Percentiles rank a stretch among this genome's conserved stretches.
Conservation (phyloP, 163 green algal species). For the Picocystis sp. region DNA sequence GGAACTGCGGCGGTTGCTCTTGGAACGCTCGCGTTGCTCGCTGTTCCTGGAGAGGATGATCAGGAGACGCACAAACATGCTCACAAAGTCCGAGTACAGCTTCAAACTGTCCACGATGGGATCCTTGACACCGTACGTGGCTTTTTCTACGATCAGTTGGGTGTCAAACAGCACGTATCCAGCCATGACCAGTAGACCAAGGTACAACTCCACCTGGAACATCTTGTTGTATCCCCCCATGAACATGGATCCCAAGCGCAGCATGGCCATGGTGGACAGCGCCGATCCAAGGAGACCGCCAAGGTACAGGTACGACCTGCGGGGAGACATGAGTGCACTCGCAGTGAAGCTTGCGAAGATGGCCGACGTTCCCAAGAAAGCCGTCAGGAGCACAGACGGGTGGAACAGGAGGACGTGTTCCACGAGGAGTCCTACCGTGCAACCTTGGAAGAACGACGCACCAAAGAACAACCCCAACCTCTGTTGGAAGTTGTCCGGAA, state of each 20-base stretch:
- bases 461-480: slow-evolving; percentile 37
- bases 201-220: slow-evolving; percentile 51
- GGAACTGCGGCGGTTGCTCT: too few relatives aligned
- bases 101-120: slow-evolving; percentile 42
- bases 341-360: slow-evolving; percentile 61
- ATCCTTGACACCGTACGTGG: slow-evolving; percentile 35
- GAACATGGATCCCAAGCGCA: slow-evolving; percentile 39
- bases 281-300: slow-evolving; percentile 39
- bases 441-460: slow-evolving; percentile 39
- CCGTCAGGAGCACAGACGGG: slow-evolving; percentile 35
- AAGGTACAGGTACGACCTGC: slow-evolving; percentile 34
- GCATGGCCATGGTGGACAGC: slow-evolving; percentile 23
- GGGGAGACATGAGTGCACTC: slow-evolving; percentile 38
- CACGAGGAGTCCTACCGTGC: slow-evolving; percentile 34
- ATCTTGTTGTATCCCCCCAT: slow-evolving; percentile 23
- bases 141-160: slow-evolving; percentile 52
- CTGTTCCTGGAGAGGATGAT: slow-evolving; percentile 53
- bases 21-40: slow-evolving; percentile 15
- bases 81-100: slow-evolving; percentile 52
- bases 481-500: slow-evolving; percentile 30
- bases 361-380: slow-evolving; percentile 25
- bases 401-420: slow-evolving; percentile 20
- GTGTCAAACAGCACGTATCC: slow-evolving; percentile 54
- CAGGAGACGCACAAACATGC: slow-evolving; percentile 59
- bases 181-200: slow-evolving; percentile 49